phyloP scores from a whole-genome alignment of 1,139 yeast species.

The Suhomyces coccinellae region DNA sequence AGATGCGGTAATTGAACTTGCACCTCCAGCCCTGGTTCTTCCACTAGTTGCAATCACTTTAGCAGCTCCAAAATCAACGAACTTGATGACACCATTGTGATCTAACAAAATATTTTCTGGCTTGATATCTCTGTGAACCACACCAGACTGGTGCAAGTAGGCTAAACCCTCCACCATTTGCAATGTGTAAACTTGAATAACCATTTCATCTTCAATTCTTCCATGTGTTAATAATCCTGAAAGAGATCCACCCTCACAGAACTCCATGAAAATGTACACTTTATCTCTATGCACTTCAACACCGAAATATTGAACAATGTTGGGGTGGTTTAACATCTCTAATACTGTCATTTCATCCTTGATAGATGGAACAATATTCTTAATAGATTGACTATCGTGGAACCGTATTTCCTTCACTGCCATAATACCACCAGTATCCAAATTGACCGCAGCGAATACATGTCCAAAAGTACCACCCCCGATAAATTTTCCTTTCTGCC shows the following conservation, averaged over 20 bases:
- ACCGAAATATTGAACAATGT: conserved; percentile 93
- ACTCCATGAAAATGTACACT: conserved; percentile 96
- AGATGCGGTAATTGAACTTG: conserved; percentile 11
- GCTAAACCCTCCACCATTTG: conserved; percentile 96
- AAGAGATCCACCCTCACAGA: conserved; percentile 93
- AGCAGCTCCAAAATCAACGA: conserved; percentile 97
- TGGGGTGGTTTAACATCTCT: conserved; percentile 93
- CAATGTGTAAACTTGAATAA: conserved; percentile 83
- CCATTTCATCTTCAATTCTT: conserved; percentile 91
- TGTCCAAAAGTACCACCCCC: conserved; percentile 98
- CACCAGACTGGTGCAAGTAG: conserved; percentile 92
- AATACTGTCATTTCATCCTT: conserved; percentile 96
- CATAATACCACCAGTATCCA: conserved; percentile 94
- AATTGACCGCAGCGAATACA: conserved; percentile 87
- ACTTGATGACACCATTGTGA: conserved; percentile 89
- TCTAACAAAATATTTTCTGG: conserved; percentile 92
- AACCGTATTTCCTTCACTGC: conserved; percentile 95
- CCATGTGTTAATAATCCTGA: conserved; percentile 82
- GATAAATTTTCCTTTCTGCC: conserved; percentile 94
- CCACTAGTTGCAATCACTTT: conserved; percentile 82
- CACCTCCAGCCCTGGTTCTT: conserved; percentile 37
- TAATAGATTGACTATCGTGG: conserved; percentile 84
- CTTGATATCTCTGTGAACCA: conserved; percentile 93
- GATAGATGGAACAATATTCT: conserved; percentile 82
- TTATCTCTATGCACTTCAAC: conserved; percentile 96